Conservation (phyloP, 1,284 basidiomycete genomes). For the Cryptococcus neoformans region DNA sequence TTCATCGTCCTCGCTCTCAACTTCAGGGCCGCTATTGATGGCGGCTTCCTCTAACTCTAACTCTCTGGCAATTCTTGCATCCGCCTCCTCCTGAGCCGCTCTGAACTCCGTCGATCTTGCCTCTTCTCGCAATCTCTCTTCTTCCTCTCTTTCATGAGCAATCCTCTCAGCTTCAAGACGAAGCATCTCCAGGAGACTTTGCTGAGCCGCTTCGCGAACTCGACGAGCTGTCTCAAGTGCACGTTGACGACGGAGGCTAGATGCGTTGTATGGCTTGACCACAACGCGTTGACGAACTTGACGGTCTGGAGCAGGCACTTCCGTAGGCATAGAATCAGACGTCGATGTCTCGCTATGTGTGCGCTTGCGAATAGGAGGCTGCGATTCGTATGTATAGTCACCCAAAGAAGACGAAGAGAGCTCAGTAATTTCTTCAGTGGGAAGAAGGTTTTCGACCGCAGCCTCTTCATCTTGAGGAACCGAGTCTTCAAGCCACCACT, state of each 20-base stretch:
- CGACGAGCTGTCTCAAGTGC: not conserved
- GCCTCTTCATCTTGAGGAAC: not conserved
- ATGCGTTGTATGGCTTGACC: not conserved
- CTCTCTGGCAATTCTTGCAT: not conserved
- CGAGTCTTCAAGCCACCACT: constrained; percentile 8
- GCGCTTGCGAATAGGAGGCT: too few relatives aligned
- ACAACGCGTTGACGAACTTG: not conserved
- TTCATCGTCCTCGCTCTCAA: not conserved
- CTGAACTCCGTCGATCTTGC: not conserved
- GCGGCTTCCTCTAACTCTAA: not conserved
- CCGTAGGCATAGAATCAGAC: not conserved
- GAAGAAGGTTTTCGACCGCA: not conserved
- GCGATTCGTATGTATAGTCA: not conserved
- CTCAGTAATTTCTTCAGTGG: not conserved
- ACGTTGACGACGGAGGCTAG: not conserved
- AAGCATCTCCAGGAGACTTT: not conserved
- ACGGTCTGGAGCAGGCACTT: not conserved
- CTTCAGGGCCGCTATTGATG: not conserved
- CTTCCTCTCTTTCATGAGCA: not conserved
- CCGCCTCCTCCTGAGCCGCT: not conserved
- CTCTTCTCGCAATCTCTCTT: not conserved
- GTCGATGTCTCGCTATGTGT: not conserved
- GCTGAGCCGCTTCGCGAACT: not conserved
- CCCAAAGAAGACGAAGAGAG: not conserved
- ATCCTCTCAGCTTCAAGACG: too few relatives aligned